Conservation (phyloP, 495 filamentous ascomycete genomes). For the Apodospora peruviana region DNA sequence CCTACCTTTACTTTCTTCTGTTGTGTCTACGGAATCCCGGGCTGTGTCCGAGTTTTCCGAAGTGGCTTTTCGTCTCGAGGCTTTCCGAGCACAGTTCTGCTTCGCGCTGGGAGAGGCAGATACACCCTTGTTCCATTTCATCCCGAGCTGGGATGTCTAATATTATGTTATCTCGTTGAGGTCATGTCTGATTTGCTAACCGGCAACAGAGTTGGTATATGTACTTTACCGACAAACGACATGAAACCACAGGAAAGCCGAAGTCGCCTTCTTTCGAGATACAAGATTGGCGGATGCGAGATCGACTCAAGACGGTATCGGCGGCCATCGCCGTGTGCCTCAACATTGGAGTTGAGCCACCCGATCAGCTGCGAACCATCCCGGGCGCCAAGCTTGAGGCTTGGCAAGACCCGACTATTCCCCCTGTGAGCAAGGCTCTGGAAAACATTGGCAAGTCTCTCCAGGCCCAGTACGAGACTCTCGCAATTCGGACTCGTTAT, state of each 20-base stretch:
- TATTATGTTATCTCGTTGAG: not conserved
- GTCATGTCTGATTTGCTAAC: conserved; percentile 7
- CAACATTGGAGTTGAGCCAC: conserved; percentile 96
- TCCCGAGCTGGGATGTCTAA: no score
- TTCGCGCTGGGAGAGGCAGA: no score
- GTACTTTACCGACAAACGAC: conserved; percentile 97
- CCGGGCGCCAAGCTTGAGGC: conserved; percentile 91
- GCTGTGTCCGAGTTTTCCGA: no score
- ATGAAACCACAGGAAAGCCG: conserved; percentile 93
- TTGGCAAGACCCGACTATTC: conserved; percentile 87
- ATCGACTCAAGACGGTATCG: conserved; percentile 92
- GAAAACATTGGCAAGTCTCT: conserved; percentile 94
- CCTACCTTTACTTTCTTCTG: no score
- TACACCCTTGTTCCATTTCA: no score
- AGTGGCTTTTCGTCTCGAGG: no score
- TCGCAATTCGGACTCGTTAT: conserved; percentile 90
- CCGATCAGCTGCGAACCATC: conserved; percentile 88
- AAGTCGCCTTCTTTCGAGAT: conserved; percentile 54
- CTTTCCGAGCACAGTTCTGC: no score
- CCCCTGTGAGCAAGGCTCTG: conserved; percentile 75
- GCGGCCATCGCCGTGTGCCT: conserved; percentile 90
- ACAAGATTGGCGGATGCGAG: conserved; percentile 94
- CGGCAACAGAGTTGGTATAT: conserved; percentile 79
- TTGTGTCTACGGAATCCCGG: no score
- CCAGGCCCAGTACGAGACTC: conserved; percentile 90